Conservation (phyloP, 257 asterid species). For the Solanum pimpinellifolium region DNA sequence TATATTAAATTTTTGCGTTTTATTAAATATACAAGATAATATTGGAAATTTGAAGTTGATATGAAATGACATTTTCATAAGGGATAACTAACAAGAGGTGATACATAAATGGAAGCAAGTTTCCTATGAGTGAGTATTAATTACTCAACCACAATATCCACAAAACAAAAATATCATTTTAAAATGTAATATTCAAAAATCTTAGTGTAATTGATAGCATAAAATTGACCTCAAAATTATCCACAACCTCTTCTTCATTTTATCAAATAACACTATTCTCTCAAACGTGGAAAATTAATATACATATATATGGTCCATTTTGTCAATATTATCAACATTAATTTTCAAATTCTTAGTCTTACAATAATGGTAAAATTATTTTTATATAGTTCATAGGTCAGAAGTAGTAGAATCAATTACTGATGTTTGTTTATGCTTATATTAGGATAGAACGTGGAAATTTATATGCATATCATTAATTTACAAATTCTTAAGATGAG, state of each 20-base stretch:
- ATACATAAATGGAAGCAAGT: not conserved
- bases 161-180: not conserved
- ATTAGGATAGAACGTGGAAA: too few relatives aligned
- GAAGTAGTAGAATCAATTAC: not conserved
- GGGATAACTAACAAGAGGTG: not conserved
- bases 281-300: not conserved
- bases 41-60: not conserved
- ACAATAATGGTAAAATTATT: accelerated
- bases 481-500: not conserved
- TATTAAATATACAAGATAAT: not conserved
- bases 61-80: not conserved
- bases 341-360: not conserved
- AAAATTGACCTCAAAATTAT: not conserved
- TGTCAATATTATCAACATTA: not conserved
- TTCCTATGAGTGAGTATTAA: not conserved
- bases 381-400: accelerated
- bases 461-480: not conserved
- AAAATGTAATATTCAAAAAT: not conserved
- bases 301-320: not conserved
- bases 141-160: not conserved
- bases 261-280: not conserved
- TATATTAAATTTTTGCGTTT: not conserved
- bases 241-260: not conserved
- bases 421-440: not conserved
- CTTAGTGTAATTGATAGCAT: not conserved